Conservation (phyloP, 371 early-diverging fungal species). For the Mortierella sp. region DNA sequence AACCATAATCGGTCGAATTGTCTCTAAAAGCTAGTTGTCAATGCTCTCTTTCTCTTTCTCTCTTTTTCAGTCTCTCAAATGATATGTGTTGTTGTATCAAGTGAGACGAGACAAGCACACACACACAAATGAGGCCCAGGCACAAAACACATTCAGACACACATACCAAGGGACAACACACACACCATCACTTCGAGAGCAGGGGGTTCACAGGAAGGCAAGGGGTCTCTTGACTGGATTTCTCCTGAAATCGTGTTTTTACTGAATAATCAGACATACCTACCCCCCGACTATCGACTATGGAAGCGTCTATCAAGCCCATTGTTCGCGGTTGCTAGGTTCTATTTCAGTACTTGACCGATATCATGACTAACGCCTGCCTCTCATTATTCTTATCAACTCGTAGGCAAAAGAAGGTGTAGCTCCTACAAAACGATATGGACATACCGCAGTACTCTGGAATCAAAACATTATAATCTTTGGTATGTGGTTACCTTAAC, state of each 20-base stretch:
- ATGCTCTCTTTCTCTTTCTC: background rate
- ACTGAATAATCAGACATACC: no score
- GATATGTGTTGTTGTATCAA: no score
- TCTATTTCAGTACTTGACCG: background rate
- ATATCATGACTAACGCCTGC: background rate
- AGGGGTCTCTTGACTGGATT: background rate
- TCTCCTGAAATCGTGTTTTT: slow-evolving; percentile 4
- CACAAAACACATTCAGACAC: no score
- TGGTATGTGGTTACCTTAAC: slow-evolving; percentile 52
- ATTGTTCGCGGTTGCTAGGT: background rate
- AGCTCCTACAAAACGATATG: slow-evolving; percentile 69
- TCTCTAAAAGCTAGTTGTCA: background rate
- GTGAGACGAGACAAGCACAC: background rate
- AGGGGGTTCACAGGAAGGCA: slow-evolving; percentile 5
- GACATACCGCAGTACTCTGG: slow-evolving; percentile 70
- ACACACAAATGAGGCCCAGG: no score
- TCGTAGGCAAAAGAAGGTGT: slow-evolving; percentile 64
- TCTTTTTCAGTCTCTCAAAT: no score
- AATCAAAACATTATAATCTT: slow-evolving; percentile 67
- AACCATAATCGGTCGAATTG: background rate
- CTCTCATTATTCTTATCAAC: background rate
- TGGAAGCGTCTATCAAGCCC: no score
- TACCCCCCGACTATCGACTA: no score
- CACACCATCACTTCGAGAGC: no score
- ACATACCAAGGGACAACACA: background rate